phyloP scores from a whole-genome alignment of 2,329 filamentous ascomycete species.

The Clonostachys solani region DNA sequence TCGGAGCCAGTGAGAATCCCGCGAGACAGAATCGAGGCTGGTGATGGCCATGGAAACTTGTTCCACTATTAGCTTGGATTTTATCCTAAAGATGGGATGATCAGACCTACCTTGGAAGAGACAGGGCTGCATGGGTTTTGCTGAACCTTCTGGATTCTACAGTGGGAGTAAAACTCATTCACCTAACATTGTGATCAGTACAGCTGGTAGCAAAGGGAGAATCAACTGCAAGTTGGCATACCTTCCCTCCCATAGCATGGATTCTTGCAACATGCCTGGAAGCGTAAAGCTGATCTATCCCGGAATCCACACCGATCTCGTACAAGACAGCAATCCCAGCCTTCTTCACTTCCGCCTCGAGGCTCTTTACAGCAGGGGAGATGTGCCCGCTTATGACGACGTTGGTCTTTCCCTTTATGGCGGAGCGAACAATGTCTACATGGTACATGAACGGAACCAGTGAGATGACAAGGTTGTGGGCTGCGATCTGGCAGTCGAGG shows the following conservation, averaged over 20 bases:
- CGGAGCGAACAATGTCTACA: slow-evolving; percentile 57
- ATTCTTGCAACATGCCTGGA: slow-evolving; percentile 65
- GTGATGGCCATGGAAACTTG: too few species aligned
- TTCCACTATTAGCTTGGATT: too few species aligned
- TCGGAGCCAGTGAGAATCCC: too few species aligned
- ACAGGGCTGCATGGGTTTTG: too few species aligned
- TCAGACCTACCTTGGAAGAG: too few species aligned
- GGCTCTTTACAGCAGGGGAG: slow-evolving; percentile 63
- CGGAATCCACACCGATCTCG: slow-evolving; percentile 61
- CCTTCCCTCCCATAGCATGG: slow-evolving; percentile 62
- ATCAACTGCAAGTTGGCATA: neutral
- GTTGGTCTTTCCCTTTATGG: slow-evolving; percentile 65
- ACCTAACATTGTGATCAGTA: too few species aligned
- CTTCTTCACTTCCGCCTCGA: slow-evolving; percentile 56
- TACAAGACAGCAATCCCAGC: slow-evolving; percentile 72
- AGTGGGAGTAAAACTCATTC: too few species aligned
- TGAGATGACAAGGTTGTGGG: slow-evolving; percentile 13
- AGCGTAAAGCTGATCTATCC: slow-evolving; percentile 54
- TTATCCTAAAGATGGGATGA: too few species aligned
- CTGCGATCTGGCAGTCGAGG: slow-evolving; percentile 6
- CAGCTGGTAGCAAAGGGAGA: slow-evolving; percentile 15
- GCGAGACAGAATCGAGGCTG: too few species aligned
- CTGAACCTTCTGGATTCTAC: too few species aligned
- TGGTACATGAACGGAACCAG: slow-evolving; percentile 16
- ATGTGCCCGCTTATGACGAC: slow-evolving; percentile 75